These are phyloP conservation scores for Helicocarpus griseus DNA, from an alignment of 2,329 filamentous ascomycete genomes.

Conservation along the genomic window DNA sequence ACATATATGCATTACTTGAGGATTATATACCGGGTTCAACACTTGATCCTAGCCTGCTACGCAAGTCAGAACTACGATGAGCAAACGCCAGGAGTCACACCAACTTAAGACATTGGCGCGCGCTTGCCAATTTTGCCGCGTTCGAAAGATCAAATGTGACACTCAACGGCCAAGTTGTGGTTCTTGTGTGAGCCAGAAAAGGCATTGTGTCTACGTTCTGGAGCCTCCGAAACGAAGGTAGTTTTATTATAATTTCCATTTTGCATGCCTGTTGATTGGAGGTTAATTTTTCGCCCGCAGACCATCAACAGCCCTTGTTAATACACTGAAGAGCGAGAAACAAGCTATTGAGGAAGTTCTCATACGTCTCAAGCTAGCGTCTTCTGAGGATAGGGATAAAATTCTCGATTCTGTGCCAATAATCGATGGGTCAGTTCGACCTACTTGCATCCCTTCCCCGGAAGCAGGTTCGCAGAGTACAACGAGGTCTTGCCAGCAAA, in stretches of 20 bases:
- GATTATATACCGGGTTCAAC: too few relatives aligned
- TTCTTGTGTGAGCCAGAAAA: constrained; percentile 20
- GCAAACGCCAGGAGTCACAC: constrained; percentile 8
- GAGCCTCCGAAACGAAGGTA: constrained; percentile 15
- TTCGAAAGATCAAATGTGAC: constrained; percentile 28
- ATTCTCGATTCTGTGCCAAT: constrained; percentile 11
- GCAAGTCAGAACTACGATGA: too few relatives aligned
- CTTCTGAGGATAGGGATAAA: constrained; percentile 9
- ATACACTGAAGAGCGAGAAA: constrained; percentile 12
- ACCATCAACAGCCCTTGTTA: constrained; percentile 14
- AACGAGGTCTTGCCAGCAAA: constrained; percentile 1
- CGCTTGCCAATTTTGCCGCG: constrained; percentile 28
- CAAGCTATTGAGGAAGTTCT: constrained; percentile 11
- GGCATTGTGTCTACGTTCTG: constrained; percentile 14
- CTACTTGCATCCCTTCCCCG: constrained; percentile 3
- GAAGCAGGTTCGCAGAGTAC: background rate
- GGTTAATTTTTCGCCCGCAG: too few relatives aligned
- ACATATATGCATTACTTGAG: too few relatives aligned
- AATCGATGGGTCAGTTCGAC: constrained; percentile 9
- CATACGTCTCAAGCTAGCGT: constrained; percentile 10
- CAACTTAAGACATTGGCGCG: constrained; percentile 16
- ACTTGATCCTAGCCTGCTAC: too few relatives aligned
- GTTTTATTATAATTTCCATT: too few relatives aligned
- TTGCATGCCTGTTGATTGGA: too few relatives aligned
- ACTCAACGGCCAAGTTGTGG: constrained; percentile 25